phyloP scores from a whole-genome alignment of 306 rosid species.

The Citrullus colocynthis region DNA sequence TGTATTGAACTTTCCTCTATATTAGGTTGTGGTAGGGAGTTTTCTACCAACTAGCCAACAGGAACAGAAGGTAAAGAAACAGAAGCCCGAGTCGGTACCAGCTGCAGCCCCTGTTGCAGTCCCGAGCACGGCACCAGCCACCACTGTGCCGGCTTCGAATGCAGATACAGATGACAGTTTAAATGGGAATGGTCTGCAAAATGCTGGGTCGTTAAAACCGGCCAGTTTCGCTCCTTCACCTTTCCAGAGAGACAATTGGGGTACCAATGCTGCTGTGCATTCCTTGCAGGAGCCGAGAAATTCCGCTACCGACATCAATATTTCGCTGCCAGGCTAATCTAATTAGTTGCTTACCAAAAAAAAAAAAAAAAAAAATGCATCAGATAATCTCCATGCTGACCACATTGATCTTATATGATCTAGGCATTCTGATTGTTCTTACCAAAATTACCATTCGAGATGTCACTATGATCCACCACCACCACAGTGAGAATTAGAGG shows the following conservation, averaged over 20 bases:
- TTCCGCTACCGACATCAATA: slow-evolving; percentile 61
- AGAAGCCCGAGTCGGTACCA: slow-evolving; percentile 21
- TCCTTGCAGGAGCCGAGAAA: slow-evolving; percentile 51
- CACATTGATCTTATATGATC: slow-evolving; percentile 14
- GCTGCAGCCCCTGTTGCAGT: slow-evolving; percentile 6
- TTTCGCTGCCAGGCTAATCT: slow-evolving; percentile 48
- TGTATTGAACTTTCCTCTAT: background rate
- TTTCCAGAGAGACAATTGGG: slow-evolving; percentile 73
- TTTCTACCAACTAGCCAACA: slow-evolving; percentile 54
- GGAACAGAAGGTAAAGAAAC: slow-evolving; percentile 53
- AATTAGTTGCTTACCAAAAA: background rate
- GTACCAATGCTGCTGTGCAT: slow-evolving; percentile 34
- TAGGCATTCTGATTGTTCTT: slow-evolving; percentile 21
- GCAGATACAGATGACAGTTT: slow-evolving; percentile 45
- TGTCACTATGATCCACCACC: slow-evolving; percentile 5
- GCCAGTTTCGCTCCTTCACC: slow-evolving; percentile 23
- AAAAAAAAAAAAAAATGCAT: background rate
- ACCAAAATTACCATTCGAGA: slow-evolving; percentile 16
- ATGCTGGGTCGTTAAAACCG: slow-evolving; percentile 27
- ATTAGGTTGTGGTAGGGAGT: slow-evolving; percentile 71
- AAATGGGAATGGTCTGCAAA: slow-evolving; percentile 38
- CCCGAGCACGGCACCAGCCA: slow-evolving; percentile 22
- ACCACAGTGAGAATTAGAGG: slow-evolving; percentile 30
- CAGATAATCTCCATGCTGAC: slow-evolving; percentile 11
- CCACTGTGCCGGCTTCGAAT: slow-evolving; percentile 22